These are phyloP conservation scores for Phlebiopsis gigantea DNA, from an alignment of 768 basidiomycete genomes.

Conservation along the genomic window DNA sequence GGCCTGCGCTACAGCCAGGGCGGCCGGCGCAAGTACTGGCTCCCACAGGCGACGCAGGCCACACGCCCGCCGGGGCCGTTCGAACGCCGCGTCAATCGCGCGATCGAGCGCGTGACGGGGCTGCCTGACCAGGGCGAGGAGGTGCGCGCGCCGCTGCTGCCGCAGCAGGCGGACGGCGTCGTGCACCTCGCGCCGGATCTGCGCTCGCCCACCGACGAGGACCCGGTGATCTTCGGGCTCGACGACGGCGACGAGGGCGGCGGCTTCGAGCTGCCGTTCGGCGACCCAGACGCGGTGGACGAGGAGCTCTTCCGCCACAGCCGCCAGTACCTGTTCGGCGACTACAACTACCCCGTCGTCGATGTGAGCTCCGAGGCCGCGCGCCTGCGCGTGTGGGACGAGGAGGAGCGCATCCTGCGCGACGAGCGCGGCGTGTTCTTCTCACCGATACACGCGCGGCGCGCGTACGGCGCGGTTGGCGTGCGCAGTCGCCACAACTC, in stretches of 20 bases:
- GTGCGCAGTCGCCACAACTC: conserved; percentile 13
- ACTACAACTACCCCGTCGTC: conserved; percentile 86
- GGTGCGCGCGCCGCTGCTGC: conserved; percentile 71
- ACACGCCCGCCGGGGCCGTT: conserved; percentile 34
- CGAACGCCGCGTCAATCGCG: conserved; percentile 38
- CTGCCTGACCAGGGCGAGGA: conserved; percentile 40
- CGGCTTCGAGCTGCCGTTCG: too few species aligned
- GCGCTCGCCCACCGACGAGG: conserved; percentile 24
- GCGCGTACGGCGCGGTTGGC: conserved; percentile 53
- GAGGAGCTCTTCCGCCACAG: conserved; percentile 69
- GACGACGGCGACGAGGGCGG: conserved; percentile 28
- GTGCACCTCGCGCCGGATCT: conserved; percentile 63
- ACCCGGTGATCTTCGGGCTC: conserved; percentile 13
- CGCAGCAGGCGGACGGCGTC: conserved; percentile 54
- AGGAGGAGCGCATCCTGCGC: conserved; percentile 79
- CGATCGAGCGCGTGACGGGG: conserved; percentile 37
- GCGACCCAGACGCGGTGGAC: conserved; percentile 55
- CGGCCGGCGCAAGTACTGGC: conserved; percentile 95
- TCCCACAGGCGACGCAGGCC: conserved; percentile 58
- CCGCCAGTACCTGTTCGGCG: conserved; percentile 78
- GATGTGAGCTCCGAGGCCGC: conserved; percentile 82
- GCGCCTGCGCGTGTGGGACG: conserved; percentile 63
- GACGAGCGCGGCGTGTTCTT: conserved; percentile 74
- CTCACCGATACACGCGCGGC: conserved; percentile 43
- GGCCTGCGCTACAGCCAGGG: conserved; percentile 89